A percentile compares a stretch with the other conserved stretches of the same genome.
phyloP scores from a whole-genome alignment of 805 yeast genomes.

The Pichia phayaonensis region DNA sequence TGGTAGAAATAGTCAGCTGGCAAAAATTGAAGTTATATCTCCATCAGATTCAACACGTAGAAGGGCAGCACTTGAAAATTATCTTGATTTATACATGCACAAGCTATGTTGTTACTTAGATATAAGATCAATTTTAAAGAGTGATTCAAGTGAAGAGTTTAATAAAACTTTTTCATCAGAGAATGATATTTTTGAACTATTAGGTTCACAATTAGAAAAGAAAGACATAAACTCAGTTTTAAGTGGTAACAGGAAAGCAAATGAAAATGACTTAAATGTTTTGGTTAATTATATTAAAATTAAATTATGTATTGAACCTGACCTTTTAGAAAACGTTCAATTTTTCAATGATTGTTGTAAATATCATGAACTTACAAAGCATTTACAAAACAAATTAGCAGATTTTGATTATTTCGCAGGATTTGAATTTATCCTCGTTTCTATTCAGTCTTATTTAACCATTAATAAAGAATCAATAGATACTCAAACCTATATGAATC shows the following conservation, averaged over 20 bases:
- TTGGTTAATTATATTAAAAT: constrained; percentile 38
- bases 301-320: constrained; percentile 25
- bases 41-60: not conserved
- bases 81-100: constrained; percentile 38
- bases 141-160: constrained; percentile 38
- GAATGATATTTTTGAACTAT: not conserved
- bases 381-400: constrained; percentile 32
- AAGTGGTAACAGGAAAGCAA: constrained; percentile 10
- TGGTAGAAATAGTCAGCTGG: constrained; percentile 52
- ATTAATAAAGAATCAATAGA: constrained; percentile 6
- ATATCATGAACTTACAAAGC: constrained; percentile 34
- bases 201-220: constrained; percentile 9
- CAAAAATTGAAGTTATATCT: constrained; percentile 35
- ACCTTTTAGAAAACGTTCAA: constrained; percentile 14
- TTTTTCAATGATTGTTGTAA: constrained; percentile 29
- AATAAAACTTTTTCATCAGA: not conserved
- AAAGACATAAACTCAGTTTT: constrained; percentile 10
- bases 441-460: constrained; percentile 32
- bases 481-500: constrained; percentile 28
- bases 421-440: constrained; percentile 55
- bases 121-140: constrained; percentile 28
- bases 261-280: constrained; percentile 16
- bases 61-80: constrained; percentile 24
- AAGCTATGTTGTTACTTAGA: constrained; percentile 66
- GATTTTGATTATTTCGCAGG: constrained; percentile 67